Percentiles rank a stretch among this genome's conserved stretches.
Evolutionary conservation across 768 basidiomycete genomes (phyloP).

Genomic region (Tulasnella sp.): DNA sequence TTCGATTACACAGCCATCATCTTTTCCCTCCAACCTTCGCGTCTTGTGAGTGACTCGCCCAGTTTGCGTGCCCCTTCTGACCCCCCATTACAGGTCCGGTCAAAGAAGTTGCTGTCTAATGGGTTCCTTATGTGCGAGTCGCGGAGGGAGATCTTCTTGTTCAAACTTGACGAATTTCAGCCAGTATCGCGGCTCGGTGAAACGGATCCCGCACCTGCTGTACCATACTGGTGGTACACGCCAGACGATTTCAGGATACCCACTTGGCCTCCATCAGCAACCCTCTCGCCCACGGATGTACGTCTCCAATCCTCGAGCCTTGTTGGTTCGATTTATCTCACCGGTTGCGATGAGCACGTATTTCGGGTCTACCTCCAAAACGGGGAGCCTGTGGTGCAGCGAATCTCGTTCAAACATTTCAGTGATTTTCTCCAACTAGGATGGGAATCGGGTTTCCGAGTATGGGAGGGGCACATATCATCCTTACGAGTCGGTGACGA

Average conservation of each 20-base stretch:
- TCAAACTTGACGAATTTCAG: neutral
- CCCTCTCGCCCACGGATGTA: neutral
- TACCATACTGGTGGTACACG: neutral
- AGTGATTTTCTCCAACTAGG: neutral
- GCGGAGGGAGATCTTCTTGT: neutral
- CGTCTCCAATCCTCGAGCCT: neutral
- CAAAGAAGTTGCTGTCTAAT: neutral
- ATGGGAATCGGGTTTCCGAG: neutral
- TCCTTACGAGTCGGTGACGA: neutral
- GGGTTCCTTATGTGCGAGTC: neutral
- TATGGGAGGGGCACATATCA: neutral
- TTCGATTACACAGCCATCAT: neutral
- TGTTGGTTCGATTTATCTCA: neutral
- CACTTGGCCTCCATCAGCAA: neutral
- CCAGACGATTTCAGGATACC: neutral
- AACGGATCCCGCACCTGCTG: neutral
- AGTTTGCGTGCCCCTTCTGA: neutral
- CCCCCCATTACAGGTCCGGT: neutral
- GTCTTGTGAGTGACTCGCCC: neutral
- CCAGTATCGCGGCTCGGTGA: neutral
- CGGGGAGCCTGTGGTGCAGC: neutral
- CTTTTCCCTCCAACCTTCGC: neutral
- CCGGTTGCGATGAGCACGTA: neutral
- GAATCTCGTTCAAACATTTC: neutral
- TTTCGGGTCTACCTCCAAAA: neutral